Percentiles rank a stretch among this genome's conserved stretches.
Evolutionary conservation across 208 protist species (phyloP).

Genomic region (Trypanosomatidae sp.): DNA sequence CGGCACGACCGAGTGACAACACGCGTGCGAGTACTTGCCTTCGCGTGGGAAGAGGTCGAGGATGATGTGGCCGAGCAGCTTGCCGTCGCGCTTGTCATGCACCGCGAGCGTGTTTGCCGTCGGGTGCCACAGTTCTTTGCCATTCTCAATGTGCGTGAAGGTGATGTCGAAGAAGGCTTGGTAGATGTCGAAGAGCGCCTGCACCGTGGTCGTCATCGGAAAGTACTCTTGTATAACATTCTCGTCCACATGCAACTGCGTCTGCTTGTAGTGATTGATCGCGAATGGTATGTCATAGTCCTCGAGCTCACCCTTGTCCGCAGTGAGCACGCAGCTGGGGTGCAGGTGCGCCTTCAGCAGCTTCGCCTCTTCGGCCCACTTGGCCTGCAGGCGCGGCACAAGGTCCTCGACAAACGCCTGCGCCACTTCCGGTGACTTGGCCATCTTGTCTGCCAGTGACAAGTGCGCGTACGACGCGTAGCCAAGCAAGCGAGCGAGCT

Average conservation of each 20-base stretch:
- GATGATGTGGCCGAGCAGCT: slow-evolving; percentile 63
- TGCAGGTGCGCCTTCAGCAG: slow-evolving; percentile 56
- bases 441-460: slow-evolving; percentile 73
- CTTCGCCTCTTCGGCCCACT: slow-evolving; percentile 45
- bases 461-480: slow-evolving; percentile 63
- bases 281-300: slow-evolving; percentile 72
- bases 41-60: slow-evolving; percentile 79
- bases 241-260: slow-evolving; percentile 70
- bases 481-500: slow-evolving; percentile 37
- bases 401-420: slow-evolving; percentile 46
- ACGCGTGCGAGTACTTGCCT: slow-evolving; percentile 77
- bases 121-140: slow-evolving; percentile 51
- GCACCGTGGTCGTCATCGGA: slow-evolving; percentile 61
- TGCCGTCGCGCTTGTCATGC: slow-evolving; percentile 32
- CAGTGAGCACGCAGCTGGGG: slow-evolving; percentile 46
- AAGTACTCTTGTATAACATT: slow-evolving; percentile 80
- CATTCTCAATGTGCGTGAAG: slow-evolving; percentile 58
- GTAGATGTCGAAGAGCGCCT: slow-evolving; percentile 73
- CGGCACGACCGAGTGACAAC: slow-evolving; percentile 66
- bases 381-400: slow-evolving; percentile 58
- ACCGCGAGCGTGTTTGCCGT: slow-evolving; percentile 59
- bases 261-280: slow-evolving; percentile 72
- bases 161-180: slow-evolving; percentile 70
- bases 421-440: slow-evolving; percentile 45
- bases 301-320: slow-evolving; percentile 31